Evolutionary conservation across 1,284 basidiomycete genomes (phyloP).

Genomic region (Macrocystidia cucumis): DNA sequence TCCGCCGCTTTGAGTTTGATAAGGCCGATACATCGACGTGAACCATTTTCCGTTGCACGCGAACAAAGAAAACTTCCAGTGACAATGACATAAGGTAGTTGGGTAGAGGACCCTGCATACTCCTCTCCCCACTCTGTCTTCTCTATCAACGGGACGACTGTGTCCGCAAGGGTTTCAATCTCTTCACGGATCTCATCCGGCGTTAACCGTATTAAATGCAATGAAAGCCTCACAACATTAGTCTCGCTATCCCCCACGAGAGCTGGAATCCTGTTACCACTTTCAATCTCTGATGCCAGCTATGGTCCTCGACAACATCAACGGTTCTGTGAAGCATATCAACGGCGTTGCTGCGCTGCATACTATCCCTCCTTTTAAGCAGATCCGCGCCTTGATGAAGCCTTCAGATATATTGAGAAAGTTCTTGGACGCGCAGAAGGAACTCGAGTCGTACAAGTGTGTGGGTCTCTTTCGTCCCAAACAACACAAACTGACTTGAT

Average conservation of each 20-base stretch:
- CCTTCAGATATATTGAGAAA: conserved; percentile 16
- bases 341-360: not conserved
- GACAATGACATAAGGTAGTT: too few species aligned
- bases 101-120: too few species aligned
- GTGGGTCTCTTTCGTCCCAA: conserved; percentile 6
- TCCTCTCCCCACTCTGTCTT: too few species aligned
- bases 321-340: not conserved
- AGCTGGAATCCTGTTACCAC: not conserved
- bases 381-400: not conserved
- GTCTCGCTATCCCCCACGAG: not conserved
- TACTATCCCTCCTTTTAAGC: not conserved
- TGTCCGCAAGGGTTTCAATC: conserved; percentile 7
- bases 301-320: conserved; percentile 1
- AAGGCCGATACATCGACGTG: too few species aligned
- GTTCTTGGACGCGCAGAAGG: conserved; percentile 25
- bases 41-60: too few species aligned
- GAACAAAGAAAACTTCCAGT: too few species aligned
- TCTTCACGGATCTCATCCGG: conserved; percentile 16
- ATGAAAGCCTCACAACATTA: not conserved
- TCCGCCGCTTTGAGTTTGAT: too few species aligned
- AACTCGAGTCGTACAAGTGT: conserved; percentile 24
- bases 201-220: conserved; percentile 2
- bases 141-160: too few species aligned
- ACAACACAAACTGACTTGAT: conserved; percentile 1
- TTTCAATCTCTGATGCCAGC: not conserved